Evolutionary conservation across 2,329 filamentous ascomycete genomes (phyloP), one percentile per base, ranked within the genome.

Genomic region (Delphinella strobiligena): DNA sequence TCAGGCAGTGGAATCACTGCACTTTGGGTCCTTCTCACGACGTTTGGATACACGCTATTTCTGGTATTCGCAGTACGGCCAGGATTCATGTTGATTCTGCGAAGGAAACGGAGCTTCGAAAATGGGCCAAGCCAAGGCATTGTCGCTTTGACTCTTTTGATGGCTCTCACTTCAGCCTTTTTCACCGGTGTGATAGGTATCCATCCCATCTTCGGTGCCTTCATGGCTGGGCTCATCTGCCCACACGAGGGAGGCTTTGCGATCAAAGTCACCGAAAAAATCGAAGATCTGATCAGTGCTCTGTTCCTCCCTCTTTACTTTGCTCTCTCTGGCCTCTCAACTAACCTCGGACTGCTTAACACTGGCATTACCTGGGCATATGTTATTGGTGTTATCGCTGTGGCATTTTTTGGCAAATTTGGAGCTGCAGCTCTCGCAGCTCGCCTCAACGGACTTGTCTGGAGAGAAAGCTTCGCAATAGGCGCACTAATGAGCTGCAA

Each of bases 401-500:
- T 91, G 37, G 89, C 89, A 1, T 93, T 95, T 53, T 64, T 77
- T 16, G 85, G 80, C 36, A 96, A 96, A 59, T 82, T 96, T 37
- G 66, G 80, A 10, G 89, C 88, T 31, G 87, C 85, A 14, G 79
- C 85, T 0, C 43, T 93, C 1, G 86, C 88, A 5, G 87, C 89
- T 1, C 74, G 77, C 27, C 54, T 76, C 3, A 84, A 77, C 51
- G 86, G 82, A 18, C 67, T 95, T 37, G 72, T 93, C 1, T 96
- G 89, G 89, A 75, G 88, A 43, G 89, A 96, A 58, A 88, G 82
- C 42, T 74, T 93, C 22, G 77, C 85, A 1, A 91, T 96, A 49
- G 89, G 89, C 11, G 77, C 80, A 12, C 63, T 95, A 51, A 96
- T 96, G 89, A 93, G 85, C 61, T 96, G 89, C 61, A 96, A 96